Base-by-base conservation (phyloP, 1,284 basidiomycete species). In the Ustilago cynodontis region DNA sequence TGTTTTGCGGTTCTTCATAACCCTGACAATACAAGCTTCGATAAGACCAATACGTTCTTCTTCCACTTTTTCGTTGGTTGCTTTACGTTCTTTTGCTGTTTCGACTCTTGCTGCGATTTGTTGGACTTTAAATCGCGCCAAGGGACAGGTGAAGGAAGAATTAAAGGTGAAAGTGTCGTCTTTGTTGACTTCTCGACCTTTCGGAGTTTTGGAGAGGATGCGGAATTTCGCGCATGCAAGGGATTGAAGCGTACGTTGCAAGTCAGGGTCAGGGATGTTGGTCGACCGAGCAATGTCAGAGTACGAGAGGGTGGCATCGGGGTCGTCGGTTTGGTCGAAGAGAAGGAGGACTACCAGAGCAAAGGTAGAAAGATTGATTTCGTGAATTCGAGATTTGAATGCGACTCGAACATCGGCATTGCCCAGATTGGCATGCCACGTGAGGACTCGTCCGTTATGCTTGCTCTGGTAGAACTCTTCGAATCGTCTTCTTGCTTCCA, bases 161-260 rank as follows among this genome's bases (percentile, higher is more conserved):
- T 99, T 98, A 89, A 98, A 99, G 1, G 92, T 91, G 86, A 99
- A 99, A 0, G 89, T 89, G 85, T 99, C 97, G 16, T 88, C 88
- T 0, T 88, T 80, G 62, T 90, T 88, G 49, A 99, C 89, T 41
- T 98, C 95, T 39, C 94, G 90, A 3, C 93, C 91, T 55, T 93
- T 91, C 1, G 97, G 97, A 75, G 92, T 92, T 85, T 99, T 99
- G 85, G 91, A 93, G 67, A 99, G 87, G 37, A 99, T 89, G 83
- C 96, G 95, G 88, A 90, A 95, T 86, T 97, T 99, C n/a, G 93
- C 95, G 83, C 96, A 99, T 1, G 97, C 95, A 13, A 99, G 89
- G 0, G 95, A 95, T 86, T 99, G 97, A 10, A 99, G 89, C 71
- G 95, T 93, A 11, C 97, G 91, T 84, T 93, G 91, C 10, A 99